Conservation (phyloP, 768 basidiomycete species). For the Cyclocybe cylindracea region DNA sequence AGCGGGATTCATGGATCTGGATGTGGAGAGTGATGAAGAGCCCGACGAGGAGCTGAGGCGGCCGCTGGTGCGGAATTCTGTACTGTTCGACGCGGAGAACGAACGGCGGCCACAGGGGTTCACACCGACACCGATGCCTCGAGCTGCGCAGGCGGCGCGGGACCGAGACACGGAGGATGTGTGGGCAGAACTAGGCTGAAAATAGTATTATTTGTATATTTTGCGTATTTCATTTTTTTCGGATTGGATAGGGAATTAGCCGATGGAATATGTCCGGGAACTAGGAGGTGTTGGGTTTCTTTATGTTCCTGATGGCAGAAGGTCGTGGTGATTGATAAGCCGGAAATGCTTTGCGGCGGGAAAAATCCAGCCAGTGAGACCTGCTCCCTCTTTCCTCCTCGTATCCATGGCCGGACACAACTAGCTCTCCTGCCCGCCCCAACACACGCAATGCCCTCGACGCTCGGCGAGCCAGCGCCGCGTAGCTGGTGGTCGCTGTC, state of each 20-base stretch:
- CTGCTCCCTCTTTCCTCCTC: slow-evolving; percentile 16
- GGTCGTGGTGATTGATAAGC: slow-evolving; percentile 6
- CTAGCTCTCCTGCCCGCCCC: too few species aligned
- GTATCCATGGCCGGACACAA: slow-evolving; percentile 11
- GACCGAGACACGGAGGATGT: slow-evolving; percentile 68
- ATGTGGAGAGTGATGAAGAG: slow-evolving; percentile 66
- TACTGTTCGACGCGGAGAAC: slow-evolving; percentile 61
- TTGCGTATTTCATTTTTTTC: too few species aligned
- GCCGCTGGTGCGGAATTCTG: slow-evolving; percentile 59
- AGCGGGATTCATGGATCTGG: slow-evolving; percentile 74
- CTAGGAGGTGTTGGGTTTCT: too few species aligned
- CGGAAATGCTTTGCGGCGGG: too few species aligned
- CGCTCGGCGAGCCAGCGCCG: slow-evolving; percentile 30
- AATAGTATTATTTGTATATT: background rate
- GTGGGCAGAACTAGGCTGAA: slow-evolving; percentile 67
- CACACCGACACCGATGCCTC: slow-evolving; percentile 59
- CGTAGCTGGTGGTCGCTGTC: slow-evolving; percentile 49
- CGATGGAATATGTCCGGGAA: background rate
- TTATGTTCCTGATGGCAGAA: background rate
- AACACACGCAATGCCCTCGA: slow-evolving; percentile 13
- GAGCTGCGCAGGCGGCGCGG: slow-evolving; percentile 50
- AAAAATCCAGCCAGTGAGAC: too few species aligned
- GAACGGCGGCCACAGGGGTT: slow-evolving; percentile 19
- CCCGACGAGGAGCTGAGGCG: slow-evolving; percentile 60
- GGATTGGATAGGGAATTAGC: too few species aligned